Base-by-base conservation (phyloP, 2,329 filamentous ascomycete genomes). In the Botrytis squamosa region DNA sequence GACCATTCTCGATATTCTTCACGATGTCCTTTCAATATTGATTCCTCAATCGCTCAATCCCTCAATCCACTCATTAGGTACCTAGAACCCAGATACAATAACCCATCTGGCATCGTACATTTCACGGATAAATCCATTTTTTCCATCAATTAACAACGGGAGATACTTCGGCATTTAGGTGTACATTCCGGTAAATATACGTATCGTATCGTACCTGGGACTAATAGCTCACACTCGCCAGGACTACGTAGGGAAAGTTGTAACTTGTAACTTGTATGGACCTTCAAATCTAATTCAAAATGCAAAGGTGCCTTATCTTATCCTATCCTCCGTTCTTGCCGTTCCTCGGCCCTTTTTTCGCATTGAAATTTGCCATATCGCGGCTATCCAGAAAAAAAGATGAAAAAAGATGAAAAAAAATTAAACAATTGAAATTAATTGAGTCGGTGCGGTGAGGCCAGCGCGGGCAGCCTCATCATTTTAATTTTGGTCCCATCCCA, bases 321-420 rank as follows among this genome's bases (percentile, higher is more conserved):
- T 44, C 65, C 22, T 4, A 67, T 22, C 25, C 62, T 64, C 62
- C 62, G 62, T 25, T 33, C 25, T 29, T 57, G 25, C 59, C n/a
- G 36, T 72, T 60, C 62, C 46, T 72, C 70, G 62, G 70, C 49
- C 70, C 70, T 72, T 72, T 63, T 7, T 49, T 18, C 33, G 25
- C 49, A 49, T 57, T 29, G 33, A 57, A 59, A 65, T 10, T 55
- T 55, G 25, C 49, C 1, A 25, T 55, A 8, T 38, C 46, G 65
- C 65, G 65, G 44, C 46, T 55, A 42, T 57, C n/a, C 52, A 18
- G 3, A 57, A 57, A 57, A 59, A 25, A 25, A n/a, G 20, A 33
- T 33, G 33, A 33, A 33, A 33, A 29, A 29, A 29, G 29, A 29
- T 22, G 38, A 25, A 57, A 57, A 57, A 57, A 57, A 33, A 49